These are phyloP conservation scores for Lasiosphaeris hirsuta DNA, from an alignment of 495 filamentous ascomycete species.

Conservation along the genomic window DNA sequence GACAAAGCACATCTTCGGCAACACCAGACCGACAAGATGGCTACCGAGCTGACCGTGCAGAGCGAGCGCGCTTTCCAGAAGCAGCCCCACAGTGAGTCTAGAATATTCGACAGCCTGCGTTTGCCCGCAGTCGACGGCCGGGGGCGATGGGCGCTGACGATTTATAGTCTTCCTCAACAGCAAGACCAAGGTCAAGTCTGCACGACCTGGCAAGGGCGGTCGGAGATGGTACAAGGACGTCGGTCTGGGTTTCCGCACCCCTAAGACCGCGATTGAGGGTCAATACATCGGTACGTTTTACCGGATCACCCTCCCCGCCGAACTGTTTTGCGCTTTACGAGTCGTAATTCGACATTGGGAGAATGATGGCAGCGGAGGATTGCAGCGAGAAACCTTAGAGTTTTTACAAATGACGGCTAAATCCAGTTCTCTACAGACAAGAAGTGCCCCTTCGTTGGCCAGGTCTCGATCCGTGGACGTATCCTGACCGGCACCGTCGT, in stretches of 20 bases:
- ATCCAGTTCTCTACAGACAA: conserved; percentile 67
- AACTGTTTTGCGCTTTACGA: conserved; percentile 7
- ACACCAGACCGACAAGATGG: conserved; percentile 72
- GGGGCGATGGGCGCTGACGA: conserved; percentile 13
- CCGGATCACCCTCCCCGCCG: conserved; percentile 8
- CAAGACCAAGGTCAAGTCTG: conserved; percentile 85
- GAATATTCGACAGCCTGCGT: neutral
- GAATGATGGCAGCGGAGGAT: no score
- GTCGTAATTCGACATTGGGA: no score
- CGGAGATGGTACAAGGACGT: conserved; percentile 99
- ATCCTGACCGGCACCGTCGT: conserved; percentile 98
- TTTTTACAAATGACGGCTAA: conserved; percentile 18
- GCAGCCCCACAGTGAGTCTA: conserved; percentile 78
- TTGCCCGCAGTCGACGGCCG: neutral
- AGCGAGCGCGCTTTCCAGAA: conserved; percentile 98
- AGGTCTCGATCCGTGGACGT: conserved; percentile 98
- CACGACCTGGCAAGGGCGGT: conserved; percentile 74
- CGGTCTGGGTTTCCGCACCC: conserved; percentile 96
- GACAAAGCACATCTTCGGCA: conserved; percentile 30
- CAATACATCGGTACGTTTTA: conserved; percentile 90
- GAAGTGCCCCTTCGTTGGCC: conserved; percentile 99
- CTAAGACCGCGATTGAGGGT: conserved; percentile 95
- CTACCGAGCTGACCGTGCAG: conserved; percentile 97
- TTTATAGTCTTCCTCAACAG: conserved; percentile 78
- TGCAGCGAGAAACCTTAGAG: no score